A percentile compares a stretch with the other conserved stretches of the same genome.
Conservation (phyloP, 352 stramenopile genomes). For the Phytophthora sojae region DNA sequence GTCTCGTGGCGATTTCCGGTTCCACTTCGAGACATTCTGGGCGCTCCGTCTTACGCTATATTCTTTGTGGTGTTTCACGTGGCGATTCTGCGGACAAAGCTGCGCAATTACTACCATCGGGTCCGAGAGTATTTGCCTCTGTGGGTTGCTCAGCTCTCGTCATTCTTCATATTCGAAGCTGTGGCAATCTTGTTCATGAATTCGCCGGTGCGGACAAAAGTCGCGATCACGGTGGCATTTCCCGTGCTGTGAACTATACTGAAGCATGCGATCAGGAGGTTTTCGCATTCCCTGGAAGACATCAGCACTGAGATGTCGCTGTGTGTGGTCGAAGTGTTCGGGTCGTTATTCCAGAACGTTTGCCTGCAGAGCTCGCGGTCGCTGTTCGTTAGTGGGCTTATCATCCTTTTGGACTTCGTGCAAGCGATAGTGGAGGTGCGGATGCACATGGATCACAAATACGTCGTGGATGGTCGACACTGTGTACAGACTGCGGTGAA, state of each 20-base stretch:
- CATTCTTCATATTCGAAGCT: slow-evolving; percentile 29
- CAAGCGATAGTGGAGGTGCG: slow-evolving; percentile 36
- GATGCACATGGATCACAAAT: slow-evolving; percentile 30
- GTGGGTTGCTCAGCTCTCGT: slow-evolving; percentile 14
- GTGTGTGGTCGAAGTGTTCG: slow-evolving; percentile 44
- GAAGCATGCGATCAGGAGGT: slow-evolving; percentile 31
- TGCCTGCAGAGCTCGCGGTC: slow-evolving; percentile 36
- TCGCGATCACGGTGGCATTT: slow-evolving; percentile 32
- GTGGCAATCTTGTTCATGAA: slow-evolving; percentile 32
- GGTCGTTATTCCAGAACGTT: slow-evolving; percentile 35
- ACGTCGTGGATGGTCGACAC: slow-evolving; percentile 22
- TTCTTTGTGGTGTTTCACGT: slow-evolving; percentile 19
- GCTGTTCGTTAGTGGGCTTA: slow-evolving; percentile 15
- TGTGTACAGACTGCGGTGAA: slow-evolving; percentile 28
- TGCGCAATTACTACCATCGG: slow-evolving; percentile 1
- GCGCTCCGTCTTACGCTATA: slow-evolving; percentile 6
- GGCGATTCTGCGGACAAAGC: slow-evolving; percentile 9
- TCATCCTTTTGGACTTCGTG: slow-evolving; percentile 30
- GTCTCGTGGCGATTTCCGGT: slow-evolving; percentile 23
- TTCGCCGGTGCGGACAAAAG: slow-evolving; percentile 15
- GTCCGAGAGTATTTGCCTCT: slow-evolving; percentile 12
- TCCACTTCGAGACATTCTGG: slow-evolving; percentile 30
- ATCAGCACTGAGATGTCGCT: slow-evolving; percentile 46
- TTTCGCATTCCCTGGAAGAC: slow-evolving; percentile 32
- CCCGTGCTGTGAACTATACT: slow-evolving; percentile 24